A percentile compares a stretch with the other conserved stretches of the same genome.
Evolutionary conservation across 2,329 filamentous ascomycete genomes (phyloP).

Genomic region (Trichoderma oligosporum): DNA sequence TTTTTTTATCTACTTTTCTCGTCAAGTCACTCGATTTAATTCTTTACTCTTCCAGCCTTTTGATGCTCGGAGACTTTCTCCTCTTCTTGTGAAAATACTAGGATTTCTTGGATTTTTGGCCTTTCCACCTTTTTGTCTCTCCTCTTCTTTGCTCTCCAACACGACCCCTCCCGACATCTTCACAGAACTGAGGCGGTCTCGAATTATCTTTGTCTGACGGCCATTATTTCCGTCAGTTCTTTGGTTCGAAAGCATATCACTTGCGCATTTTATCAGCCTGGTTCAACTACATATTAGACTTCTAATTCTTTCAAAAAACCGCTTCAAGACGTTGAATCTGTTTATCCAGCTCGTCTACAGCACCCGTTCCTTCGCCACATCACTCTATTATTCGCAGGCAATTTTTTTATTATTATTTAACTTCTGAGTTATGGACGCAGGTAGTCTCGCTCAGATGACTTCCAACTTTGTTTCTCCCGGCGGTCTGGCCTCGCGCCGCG

Average conservation of each 20-base stretch:
- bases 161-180: background rate
- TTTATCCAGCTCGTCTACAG: slow-evolving; percentile 12
- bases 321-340: background rate
- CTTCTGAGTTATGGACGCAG: slow-evolving; percentile 74
- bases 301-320: slow-evolving; percentile 14
- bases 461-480: slow-evolving; percentile 73
- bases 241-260: slow-evolving; percentile 6
- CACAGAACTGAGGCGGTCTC: background rate
- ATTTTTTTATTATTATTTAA: slow-evolving; percentile 21
- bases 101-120: slow-evolving; percentile 22
- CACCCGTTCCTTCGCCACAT: slow-evolving; percentile 4
- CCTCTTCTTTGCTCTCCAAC: no score
- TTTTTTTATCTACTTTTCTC: slow-evolving; percentile 1
- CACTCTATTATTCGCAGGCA: slow-evolving; percentile 8
- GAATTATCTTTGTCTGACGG: background rate
- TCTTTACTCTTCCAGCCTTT: background rate
- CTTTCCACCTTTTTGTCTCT: slow-evolving; percentile 18
- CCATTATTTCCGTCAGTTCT: background rate
- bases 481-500: slow-evolving; percentile 79
- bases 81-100: slow-evolving; percentile 20
- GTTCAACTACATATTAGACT: slow-evolving; percentile 17
- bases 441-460: slow-evolving; percentile 99
- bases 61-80: slow-evolving; percentile 16
- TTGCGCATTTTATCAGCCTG: slow-evolving; percentile 18
- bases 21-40: slow-evolving; percentile 9